Evolutionary conservation across 208 protist genomes (phyloP).

Genomic region (Endotrypanum monterogeii): DNA sequence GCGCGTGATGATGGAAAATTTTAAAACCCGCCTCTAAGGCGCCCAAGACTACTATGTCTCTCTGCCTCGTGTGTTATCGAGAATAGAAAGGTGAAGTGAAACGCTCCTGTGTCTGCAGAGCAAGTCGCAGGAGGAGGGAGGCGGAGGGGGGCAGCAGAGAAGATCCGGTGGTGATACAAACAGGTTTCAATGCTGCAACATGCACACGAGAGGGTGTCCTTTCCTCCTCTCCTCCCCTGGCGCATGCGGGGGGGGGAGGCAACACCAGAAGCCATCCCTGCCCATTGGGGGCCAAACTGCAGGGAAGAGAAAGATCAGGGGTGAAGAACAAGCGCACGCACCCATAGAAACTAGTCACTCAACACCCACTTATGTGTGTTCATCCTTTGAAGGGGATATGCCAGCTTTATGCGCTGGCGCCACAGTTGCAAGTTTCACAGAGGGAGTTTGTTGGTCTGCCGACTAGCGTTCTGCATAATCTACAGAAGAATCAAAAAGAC

Average conservation of each 20-base stretch:
- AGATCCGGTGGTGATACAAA: not conserved
- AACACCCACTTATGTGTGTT: not conserved
- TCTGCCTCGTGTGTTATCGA: too few relatives aligned
- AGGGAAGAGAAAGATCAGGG: not conserved
- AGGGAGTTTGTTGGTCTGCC: not conserved
- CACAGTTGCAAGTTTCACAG: not conserved
- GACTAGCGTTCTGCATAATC: not conserved
- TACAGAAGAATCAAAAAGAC: not conserved
- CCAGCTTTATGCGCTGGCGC: not conserved
- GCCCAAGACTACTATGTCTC: too few relatives aligned
- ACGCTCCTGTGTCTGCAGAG: not conserved
- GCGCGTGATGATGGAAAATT: too few relatives aligned
- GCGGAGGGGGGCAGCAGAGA: not conserved
- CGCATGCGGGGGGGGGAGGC: not conserved
- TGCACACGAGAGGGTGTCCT: not conserved
- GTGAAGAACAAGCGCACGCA: not conserved
- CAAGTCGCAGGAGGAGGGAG: not conserved
- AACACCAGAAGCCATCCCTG: not conserved
- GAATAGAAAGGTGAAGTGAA: too few relatives aligned
- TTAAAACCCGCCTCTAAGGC: too few relatives aligned
- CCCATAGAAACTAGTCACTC: not conserved
- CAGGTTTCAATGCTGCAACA: not conserved
- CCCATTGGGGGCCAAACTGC: not conserved
- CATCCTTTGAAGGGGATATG: not conserved
- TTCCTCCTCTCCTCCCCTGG: not conserved